A percentile compares a stretch with the other conserved stretches of the same genome.
Evolutionary conservation across 2,329 filamentous ascomycete species (phyloP).

Genomic region (Cladobotryum mycophilum): DNA sequence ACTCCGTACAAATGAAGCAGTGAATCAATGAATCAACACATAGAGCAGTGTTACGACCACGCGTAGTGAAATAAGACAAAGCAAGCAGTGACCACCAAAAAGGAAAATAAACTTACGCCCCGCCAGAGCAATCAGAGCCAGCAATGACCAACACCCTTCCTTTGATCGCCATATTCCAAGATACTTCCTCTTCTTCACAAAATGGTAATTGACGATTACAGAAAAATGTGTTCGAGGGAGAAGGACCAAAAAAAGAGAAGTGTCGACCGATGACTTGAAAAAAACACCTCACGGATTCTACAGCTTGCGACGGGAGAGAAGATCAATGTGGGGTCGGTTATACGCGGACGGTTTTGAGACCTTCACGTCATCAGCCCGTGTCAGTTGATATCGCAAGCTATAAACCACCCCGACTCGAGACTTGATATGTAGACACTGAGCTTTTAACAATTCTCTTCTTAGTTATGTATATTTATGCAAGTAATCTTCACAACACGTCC

Average conservation of each 20-base stretch:
- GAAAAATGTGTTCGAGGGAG: background rate
- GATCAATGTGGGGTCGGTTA: background rate
- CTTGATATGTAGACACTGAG: background rate
- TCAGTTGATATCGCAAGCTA: background rate
- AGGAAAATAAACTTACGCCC: constrained; percentile 53
- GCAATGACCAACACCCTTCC: constrained; percentile 71
- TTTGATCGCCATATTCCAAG: constrained; percentile 25
- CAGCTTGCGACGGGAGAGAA: background rate
- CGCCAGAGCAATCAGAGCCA: constrained; percentile 85
- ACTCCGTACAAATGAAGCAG: too few relatives aligned
- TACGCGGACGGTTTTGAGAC: background rate
- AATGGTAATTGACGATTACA: background rate
- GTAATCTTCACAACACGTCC: too few relatives aligned
- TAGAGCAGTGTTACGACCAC: background rate
- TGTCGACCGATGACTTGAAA: background rate
- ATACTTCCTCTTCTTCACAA: background rate
- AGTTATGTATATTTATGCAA: background rate
- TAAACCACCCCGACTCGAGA: background rate
- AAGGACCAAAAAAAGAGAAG: background rate
- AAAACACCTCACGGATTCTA: background rate
- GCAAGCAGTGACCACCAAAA: background rate
- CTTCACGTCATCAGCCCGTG: background rate
- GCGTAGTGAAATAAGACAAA: constrained; percentile 6
- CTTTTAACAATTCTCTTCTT: background rate
- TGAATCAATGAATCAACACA: background rate